Evolutionary conservation across 2,329 filamentous ascomycete species (phyloP).

Genomic region (Pseudogymnoascus sp.): DNA sequence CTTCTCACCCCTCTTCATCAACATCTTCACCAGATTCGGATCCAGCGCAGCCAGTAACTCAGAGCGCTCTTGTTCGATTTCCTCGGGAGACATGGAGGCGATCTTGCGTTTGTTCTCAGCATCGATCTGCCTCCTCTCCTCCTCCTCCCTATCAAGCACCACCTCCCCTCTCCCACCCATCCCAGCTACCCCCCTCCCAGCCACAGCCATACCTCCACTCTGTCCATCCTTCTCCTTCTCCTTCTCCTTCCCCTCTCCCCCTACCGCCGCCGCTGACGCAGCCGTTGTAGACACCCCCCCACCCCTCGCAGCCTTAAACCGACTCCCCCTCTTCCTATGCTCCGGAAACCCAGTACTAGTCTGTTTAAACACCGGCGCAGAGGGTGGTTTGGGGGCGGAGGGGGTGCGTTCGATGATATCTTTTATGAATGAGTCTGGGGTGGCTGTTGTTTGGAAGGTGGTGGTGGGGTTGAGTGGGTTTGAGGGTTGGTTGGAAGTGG

Average conservation of each 20-base stretch:
- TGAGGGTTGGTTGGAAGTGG: slow-evolving; percentile 6
- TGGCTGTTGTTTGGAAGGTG: background rate
- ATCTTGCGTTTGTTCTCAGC: slow-evolving; percentile 70
- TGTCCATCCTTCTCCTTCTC: too few species aligned
- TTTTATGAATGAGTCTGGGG: slow-evolving; percentile 39
- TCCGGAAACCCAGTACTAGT: slow-evolving; percentile 71
- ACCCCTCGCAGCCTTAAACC: slow-evolving; percentile 62
- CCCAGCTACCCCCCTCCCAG: background rate
- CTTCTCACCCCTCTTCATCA: slow-evolving; percentile 56
- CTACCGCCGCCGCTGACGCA: slow-evolving; percentile 9
- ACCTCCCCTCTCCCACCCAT: background rate
- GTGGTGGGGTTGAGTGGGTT: background rate
- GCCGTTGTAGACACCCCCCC: slow-evolving; percentile 9
- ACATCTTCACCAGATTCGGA: slow-evolving; percentile 63
- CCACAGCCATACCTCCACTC: too few species aligned
- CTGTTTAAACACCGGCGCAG: slow-evolving; percentile 49
- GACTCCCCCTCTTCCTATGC: slow-evolving; percentile 66
- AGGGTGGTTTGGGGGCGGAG: slow-evolving; percentile 50
- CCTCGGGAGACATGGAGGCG: slow-evolving; percentile 67
- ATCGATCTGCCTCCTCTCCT: slow-evolving; percentile 67
- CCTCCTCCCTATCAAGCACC: slow-evolving; percentile 31
- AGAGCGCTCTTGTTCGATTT: slow-evolving; percentile 71
- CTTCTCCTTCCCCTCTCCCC: too few species aligned
- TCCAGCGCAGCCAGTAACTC: slow-evolving; percentile 75
- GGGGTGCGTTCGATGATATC: slow-evolving; percentile 73